Evolutionary conservation across 495 filamentous ascomycete species (phyloP), one percentile per base, ranked within the genome.

Genomic region (Peziza echinospora): DNA sequence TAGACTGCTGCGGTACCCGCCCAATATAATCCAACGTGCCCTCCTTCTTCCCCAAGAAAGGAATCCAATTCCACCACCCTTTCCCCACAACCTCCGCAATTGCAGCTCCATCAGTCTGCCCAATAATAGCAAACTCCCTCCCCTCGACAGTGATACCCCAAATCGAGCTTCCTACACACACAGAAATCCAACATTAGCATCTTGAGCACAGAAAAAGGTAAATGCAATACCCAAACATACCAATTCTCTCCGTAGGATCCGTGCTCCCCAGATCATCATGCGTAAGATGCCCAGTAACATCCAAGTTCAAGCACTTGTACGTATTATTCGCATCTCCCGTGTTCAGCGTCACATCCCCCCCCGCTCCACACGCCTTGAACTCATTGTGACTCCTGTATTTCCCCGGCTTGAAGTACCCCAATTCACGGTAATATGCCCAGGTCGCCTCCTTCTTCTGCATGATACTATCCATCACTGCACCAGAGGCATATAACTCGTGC

Each of bases 131-230:
- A 54, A 76, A 69, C 47, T 76, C 72, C 10, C 71, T 67, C n/a
- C 70, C 72, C 13, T 65, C 61, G 0, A 65, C 70, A 1, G 73
- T 75, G 71, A 72, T 74, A 1, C 71, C 72, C 63, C 66, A 67
- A 21, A 53, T 55, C 13, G 52, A 56, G 39, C 54, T 62, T 21
- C 63, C 63, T 24, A 62, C 57, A 5, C 58, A 41, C n/a, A n/a
- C n/a, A n/a, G n/a, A n/a, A n/a, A n/a, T n/a, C n/a, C n/a, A n/a
- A n/a, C n/a, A n/a, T 28, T 24, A 48, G 7, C 21, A 17, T n/a
- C n/a, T n/a, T n/a, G n/a, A n/a, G n/a, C n/a, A n/a, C n/a, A n/a
- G n/a, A n/a, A n/a, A n/a, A n/a, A n/a, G n/a, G n/a, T n/a, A n/a
- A n/a, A n/a, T n/a, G n/a, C n/a, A n/a, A n/a, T n/a, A n/a, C n/a